Evolutionary conservation across 2,329 filamentous ascomycete species (phyloP).

Genomic region (Bimuria novae-zelandiae): DNA sequence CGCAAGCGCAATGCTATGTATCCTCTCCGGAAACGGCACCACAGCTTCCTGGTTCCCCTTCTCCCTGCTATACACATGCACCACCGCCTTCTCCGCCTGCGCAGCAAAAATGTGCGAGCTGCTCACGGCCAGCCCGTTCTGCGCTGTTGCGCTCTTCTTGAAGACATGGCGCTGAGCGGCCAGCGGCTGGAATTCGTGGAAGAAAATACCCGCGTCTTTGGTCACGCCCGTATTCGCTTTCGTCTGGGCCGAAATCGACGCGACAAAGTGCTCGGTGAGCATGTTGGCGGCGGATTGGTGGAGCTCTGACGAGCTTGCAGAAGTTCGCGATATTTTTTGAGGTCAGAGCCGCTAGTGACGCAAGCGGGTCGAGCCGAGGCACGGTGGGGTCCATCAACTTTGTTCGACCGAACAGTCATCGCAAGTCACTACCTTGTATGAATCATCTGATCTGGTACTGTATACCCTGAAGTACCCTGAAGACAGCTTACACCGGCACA

Average conservation of each 20-base stretch:
- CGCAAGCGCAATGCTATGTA: constrained; percentile 75
- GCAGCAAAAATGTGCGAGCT: constrained; percentile 86
- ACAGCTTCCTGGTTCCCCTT: constrained; percentile 87
- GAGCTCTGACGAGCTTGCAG: constrained; percentile 10
- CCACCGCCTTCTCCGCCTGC: constrained; percentile 86
- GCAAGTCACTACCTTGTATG: too few species aligned
- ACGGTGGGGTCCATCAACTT: neutral
- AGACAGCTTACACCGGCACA: too few species aligned
- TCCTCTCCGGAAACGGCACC: constrained; percentile 84
- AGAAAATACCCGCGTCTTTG: constrained; percentile 85
- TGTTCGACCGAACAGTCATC: neutral
- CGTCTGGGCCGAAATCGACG: constrained; percentile 52
- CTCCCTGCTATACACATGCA: constrained; percentile 87
- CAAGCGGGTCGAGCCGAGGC: constrained; percentile 8
- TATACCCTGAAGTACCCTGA: neutral
- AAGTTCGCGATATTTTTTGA: constrained; percentile 20
- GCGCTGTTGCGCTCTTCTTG: constrained; percentile 87
- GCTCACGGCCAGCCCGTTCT: constrained; percentile 79
- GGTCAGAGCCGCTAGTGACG: constrained; percentile 2
- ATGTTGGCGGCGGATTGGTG: constrained; percentile 37
- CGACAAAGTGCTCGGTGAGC: constrained; percentile 57
- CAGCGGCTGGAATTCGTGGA: constrained; percentile 79
- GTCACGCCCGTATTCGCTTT: constrained; percentile 54
- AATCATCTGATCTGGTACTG: neutral
- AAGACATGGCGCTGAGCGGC: constrained; percentile 75